Percentiles rank a stretch among this genome's conserved stretches.
phyloP scores from a whole-genome alignment of 2,329 filamentous ascomycete species.

The Metarhizium humberi region DNA sequence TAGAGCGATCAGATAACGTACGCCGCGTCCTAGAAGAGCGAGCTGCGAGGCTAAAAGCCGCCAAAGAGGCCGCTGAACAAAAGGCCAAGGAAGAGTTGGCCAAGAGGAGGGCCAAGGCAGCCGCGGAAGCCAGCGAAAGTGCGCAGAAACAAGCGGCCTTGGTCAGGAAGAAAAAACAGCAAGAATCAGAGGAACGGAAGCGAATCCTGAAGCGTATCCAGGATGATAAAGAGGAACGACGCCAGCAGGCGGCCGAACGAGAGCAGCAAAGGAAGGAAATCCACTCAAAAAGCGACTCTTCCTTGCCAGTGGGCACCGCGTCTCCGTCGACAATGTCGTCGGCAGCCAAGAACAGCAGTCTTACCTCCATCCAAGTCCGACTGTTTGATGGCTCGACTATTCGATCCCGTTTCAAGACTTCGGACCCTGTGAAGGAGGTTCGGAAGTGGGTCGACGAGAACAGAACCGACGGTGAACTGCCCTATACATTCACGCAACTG shows the following conservation, averaged over 20 bases:
- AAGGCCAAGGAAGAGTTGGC: slow-evolving; percentile 41
- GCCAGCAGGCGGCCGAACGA: slow-evolving; percentile 41
- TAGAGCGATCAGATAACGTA: slow-evolving; percentile 23
- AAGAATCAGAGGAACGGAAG: slow-evolving; percentile 58
- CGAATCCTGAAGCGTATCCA: slow-evolving; percentile 68
- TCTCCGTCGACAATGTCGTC: slow-evolving; percentile 23
- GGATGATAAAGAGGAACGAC: slow-evolving; percentile 63
- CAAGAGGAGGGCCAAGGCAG: slow-evolving; percentile 36
- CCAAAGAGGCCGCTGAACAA: slow-evolving; percentile 33
- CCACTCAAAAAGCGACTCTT: slow-evolving; percentile 19
- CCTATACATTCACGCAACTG: slow-evolving; percentile 80
- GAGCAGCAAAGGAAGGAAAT: slow-evolving; percentile 29
- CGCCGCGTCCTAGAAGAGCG: slow-evolving; percentile 39
- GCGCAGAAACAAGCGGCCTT: slow-evolving; percentile 39
- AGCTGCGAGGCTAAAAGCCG: slow-evolving; percentile 32
- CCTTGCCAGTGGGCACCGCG: slow-evolving; percentile 19
- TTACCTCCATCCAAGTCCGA: slow-evolving; percentile 61
- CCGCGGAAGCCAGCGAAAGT: slow-evolving; percentile 25
- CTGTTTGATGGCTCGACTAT: slow-evolving; percentile 79
- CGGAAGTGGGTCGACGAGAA: slow-evolving; percentile 67
- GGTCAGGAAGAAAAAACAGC: slow-evolving; percentile 53
- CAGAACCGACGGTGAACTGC: slow-evolving; percentile 44
- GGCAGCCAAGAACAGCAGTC: slow-evolving; percentile 17
- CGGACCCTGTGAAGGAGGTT: slow-evolving; percentile 57
- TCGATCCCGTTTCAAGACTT: slow-evolving; percentile 59